A percentile compares a stretch with the other conserved stretches of the same genome.
These are phyloP conservation scores for Thermomyces lanuginosus DNA, from an alignment of 2,329 filamentous ascomycete species.

Conservation along the genomic window DNA sequence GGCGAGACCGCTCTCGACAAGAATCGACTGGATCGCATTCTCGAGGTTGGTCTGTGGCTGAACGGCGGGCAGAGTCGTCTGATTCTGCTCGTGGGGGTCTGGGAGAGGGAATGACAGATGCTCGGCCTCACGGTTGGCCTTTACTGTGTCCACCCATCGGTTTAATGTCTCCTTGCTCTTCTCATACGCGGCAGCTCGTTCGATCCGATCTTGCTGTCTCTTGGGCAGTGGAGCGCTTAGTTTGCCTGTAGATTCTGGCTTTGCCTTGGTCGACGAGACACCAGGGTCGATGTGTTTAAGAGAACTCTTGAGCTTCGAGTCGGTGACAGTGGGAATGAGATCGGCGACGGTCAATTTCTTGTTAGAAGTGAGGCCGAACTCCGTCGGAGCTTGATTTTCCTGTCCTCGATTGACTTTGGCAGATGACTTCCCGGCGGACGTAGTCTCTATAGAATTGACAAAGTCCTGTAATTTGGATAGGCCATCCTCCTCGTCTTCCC, in stretches of 20 bases:
- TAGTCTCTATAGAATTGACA: constrained; percentile 46
- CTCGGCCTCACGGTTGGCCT: constrained; percentile 80
- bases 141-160: constrained; percentile 89
- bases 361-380: constrained; percentile 41
- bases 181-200: constrained; percentile 67
- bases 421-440: constrained; percentile 18
- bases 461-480: constrained; percentile 51
- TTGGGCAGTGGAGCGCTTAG: constrained; percentile 69
- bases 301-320: constrained; percentile 60
- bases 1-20: constrained; percentile 70
- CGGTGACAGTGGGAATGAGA: constrained; percentile 54
- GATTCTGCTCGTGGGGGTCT: constrained; percentile 46
- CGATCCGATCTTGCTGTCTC: constrained; percentile 69
- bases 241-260: constrained; percentile 46
- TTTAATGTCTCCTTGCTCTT: constrained; percentile 84
- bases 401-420: constrained; percentile 34
- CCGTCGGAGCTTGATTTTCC: constrained; percentile 45
- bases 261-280: constrained; percentile 29
- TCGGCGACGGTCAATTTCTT: constrained; percentile 60
- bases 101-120: constrained; percentile 76
- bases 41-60: constrained; percentile 68
- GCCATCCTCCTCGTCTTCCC: constrained; percentile 34
- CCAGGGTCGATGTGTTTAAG: constrained; percentile 49
- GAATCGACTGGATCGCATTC: constrained; percentile 68
- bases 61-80: constrained; percentile 39